Evolutionary conservation across 306 rosid genomes (phyloP).

Genomic region (Lablab purpureus): DNA sequence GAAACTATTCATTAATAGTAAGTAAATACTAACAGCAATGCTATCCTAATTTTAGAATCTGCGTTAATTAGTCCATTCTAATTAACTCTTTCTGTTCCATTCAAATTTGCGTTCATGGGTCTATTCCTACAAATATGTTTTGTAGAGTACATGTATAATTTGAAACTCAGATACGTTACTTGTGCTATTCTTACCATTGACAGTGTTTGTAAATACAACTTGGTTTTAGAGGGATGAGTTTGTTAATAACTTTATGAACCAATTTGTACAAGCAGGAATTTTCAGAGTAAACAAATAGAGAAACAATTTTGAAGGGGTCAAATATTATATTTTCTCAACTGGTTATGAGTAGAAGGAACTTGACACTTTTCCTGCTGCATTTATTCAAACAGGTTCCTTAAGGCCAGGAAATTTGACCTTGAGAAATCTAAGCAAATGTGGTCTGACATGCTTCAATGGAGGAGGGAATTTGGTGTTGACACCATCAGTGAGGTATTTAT

Average conservation of each 20-base stretch:
- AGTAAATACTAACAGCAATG: not conserved
- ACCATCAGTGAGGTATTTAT: conserved; percentile 75
- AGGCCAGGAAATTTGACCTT: conserved; percentile 85
- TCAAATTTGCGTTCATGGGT: not conserved
- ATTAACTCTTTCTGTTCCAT: not conserved
- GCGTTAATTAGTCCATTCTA: not conserved
- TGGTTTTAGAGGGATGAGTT: not conserved
- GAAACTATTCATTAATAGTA: not conserved
- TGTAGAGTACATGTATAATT: not conserved
- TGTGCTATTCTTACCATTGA: not conserved
- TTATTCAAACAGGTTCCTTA: conserved; percentile 66
- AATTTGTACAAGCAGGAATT: not conserved
- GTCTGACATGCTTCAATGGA: conserved; percentile 91
- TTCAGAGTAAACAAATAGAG: not conserved
- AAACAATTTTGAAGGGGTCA: not conserved
- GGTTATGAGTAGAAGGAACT: not conserved
- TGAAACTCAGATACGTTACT: not conserved
- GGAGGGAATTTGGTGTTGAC: conserved; percentile 86
- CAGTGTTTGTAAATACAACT: not conserved
- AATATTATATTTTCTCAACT: not conserved
- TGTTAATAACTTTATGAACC: not conserved
- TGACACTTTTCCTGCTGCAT: not conserved
- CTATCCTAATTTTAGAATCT: not conserved
- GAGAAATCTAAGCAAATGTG: conserved; percentile 95
- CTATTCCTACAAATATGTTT: not conserved